Base-by-base conservation (phyloP, 2,329 filamentous ascomycete species). In the Byssoonygena ceratinophila region DNA sequence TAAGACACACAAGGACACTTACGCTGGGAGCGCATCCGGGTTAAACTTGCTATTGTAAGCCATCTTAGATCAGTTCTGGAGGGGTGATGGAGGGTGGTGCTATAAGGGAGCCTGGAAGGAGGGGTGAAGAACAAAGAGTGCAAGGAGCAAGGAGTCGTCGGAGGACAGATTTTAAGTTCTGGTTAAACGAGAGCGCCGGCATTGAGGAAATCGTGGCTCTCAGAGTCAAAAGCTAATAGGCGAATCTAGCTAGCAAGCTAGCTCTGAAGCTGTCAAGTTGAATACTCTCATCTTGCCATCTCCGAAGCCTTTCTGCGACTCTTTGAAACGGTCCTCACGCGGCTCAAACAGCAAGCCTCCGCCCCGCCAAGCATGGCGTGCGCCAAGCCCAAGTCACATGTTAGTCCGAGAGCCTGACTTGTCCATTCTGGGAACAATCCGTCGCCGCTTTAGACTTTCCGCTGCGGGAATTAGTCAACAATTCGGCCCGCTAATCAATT, bases 41-140 rank as follows among this genome's bases (percentile, higher is more conserved):
- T 98, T 94, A 74, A 89, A 92, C 52, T 84, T 81, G 68, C 82
- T 83, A 72, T 94, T 94, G 77, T 97, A 97, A 53, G 91, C 91
- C 91, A 97, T 97, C 56, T 66, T 47, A 40, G 34, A 29, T n/a
- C 25, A 40, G 32, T 29, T 45, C 27, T 34, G n/a, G 16, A n/a
- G 34, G 25, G 11, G 7, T 36, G 6, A n/a, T 18, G 5, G 29
- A 29, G 8, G 12, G 4, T 44, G 14, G 4, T 27, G 22, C 6
- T n/a, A 8, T 27, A 3, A 12, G n/a, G 14, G n/a, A 45, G 22
- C 23, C 22, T 9, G 22, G 23, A 44, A 27, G 22, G 23, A 39
- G 49, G 49, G 39, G 39, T 37, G 22, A 18, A 34, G 23, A 54
- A n/a, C 18, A 4, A 23, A 43, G 29, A 41, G 22, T 7, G 11